Percentiles rank a stretch among this genome's conserved stretches.
phyloP scores from a whole-genome alignment of 768 basidiomycete species.

The Tylopilus plumbeoviolaceoides region DNA sequence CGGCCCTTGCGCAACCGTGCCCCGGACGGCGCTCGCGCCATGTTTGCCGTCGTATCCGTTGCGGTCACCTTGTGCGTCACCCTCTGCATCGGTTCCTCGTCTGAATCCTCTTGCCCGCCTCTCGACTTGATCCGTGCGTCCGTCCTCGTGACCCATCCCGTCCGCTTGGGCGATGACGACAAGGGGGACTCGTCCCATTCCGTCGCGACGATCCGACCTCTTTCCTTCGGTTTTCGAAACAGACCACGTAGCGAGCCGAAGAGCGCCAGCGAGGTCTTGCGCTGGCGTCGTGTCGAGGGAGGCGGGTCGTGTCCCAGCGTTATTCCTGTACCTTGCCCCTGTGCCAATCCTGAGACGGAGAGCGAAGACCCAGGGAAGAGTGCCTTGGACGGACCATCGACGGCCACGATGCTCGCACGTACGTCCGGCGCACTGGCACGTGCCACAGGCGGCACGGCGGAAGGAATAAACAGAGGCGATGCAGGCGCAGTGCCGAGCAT shows the following conservation, averaged over 20 bases:
- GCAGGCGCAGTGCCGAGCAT: background rate
- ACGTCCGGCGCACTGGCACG: conserved; percentile 1
- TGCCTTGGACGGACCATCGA: background rate
- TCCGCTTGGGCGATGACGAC: background rate
- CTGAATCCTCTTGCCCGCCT: conserved; percentile 10
- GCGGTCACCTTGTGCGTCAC: background rate
- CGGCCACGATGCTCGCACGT: background rate
- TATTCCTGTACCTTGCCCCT: background rate
- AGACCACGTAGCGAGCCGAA: conserved; percentile 27
- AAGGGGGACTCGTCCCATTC: conserved; percentile 17
- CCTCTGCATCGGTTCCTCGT: conserved; percentile 11
- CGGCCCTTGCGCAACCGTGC: conserved; percentile 18
- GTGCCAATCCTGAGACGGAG: background rate
- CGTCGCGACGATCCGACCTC: background rate
- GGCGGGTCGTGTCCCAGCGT: background rate
- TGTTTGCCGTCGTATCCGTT: background rate
- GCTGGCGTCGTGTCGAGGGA: conserved; percentile 16
- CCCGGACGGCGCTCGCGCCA: background rate
- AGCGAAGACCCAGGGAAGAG: background rate
- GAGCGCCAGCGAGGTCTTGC: conserved; percentile 18
- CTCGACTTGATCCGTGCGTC: conserved; percentile 16
- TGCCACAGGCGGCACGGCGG: background rate
- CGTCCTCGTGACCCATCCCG: conserved; percentile 30
- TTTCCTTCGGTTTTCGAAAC: conserved; percentile 22
- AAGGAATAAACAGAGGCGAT: background rate